phyloP scores from a whole-genome alignment of 495 filamentous ascomycete species.

The Halenospora varia region DNA sequence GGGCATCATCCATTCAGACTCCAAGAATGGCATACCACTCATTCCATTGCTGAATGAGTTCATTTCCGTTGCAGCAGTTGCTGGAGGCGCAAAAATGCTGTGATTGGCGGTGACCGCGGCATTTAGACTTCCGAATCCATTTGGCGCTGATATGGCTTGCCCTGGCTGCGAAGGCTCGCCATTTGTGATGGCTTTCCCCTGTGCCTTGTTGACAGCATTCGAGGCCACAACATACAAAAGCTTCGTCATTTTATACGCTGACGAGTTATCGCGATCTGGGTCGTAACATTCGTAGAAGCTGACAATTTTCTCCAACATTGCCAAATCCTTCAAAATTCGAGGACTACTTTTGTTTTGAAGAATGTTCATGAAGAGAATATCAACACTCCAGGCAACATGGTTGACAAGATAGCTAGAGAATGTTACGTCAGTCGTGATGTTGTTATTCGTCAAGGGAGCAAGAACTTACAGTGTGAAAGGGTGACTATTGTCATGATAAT shows the following conservation, averaged over 20 bases:
- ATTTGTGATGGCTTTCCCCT: not conserved
- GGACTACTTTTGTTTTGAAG: conserved; percentile 1
- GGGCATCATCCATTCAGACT: conserved; percentile 9
- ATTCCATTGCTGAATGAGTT: not conserved
- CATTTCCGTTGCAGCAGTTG: not conserved
- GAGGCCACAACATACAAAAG: not conserved
- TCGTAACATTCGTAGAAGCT: not conserved
- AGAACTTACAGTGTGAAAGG: not conserved
- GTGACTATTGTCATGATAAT: conserved; percentile 1
- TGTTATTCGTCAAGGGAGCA: not conserved
- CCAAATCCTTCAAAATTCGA: not conserved
- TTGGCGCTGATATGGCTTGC: no score
- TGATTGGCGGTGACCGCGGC: no score
- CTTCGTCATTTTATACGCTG: conserved; percentile 1
- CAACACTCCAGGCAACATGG: conserved; percentile 9
- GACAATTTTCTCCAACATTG: not conserved
- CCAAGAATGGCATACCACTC: not conserved
- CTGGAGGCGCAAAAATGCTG: no score
- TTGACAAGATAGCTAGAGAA: not conserved
- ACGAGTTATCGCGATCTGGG: not conserved
- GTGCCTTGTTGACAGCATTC: not conserved
- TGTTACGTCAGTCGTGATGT: not conserved
- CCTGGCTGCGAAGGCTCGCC: not conserved
- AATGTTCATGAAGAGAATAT: conserved; percentile 9
- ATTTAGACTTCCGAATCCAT: no score